phyloP scores from a whole-genome alignment of 306 rosid genomes.

The Rosa multiflora region DNA sequence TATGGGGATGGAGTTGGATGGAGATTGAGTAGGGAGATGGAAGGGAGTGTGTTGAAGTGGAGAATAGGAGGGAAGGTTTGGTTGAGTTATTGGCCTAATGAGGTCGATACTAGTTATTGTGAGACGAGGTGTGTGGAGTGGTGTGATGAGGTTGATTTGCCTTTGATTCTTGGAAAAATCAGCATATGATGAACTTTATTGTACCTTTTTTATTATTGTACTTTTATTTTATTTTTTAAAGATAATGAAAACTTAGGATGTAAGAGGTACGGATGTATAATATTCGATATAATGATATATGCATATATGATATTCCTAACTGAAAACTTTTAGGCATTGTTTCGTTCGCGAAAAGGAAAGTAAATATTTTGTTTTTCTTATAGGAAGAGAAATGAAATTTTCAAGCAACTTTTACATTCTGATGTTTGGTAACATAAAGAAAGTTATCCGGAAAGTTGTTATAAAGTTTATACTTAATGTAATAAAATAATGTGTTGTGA shows the following conservation, averaged over 20 bases:
- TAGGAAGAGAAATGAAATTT: no score
- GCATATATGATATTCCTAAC: no score
- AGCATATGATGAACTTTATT: neutral
- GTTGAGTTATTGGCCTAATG: constrained; percentile 64
- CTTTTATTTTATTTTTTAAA: neutral
- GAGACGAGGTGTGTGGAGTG: constrained; percentile 82
- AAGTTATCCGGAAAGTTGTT: no score
- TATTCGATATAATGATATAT: neutral
- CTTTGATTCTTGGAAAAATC: constrained; percentile 54
- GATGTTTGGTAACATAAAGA: no score
- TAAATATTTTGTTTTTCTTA: no score
- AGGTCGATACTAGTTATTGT: constrained; percentile 39
- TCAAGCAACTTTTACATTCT: no score
- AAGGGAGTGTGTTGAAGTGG: constrained; percentile 94
- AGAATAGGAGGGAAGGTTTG: constrained; percentile 84
- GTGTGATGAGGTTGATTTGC: constrained; percentile 99
- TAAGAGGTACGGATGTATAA: neutral
- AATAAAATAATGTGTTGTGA: no score
- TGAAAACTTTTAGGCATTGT: no score
- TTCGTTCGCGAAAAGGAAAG: no score
- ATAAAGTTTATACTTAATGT: no score
- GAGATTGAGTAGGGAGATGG: constrained; percentile 78
- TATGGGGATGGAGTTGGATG: constrained; percentile 75
- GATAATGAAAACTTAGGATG: neutral
- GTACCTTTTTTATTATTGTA: neutral